phyloP scores from a whole-genome alignment of 768 basidiomycete genomes.

The Boletus insuetus region DNA sequence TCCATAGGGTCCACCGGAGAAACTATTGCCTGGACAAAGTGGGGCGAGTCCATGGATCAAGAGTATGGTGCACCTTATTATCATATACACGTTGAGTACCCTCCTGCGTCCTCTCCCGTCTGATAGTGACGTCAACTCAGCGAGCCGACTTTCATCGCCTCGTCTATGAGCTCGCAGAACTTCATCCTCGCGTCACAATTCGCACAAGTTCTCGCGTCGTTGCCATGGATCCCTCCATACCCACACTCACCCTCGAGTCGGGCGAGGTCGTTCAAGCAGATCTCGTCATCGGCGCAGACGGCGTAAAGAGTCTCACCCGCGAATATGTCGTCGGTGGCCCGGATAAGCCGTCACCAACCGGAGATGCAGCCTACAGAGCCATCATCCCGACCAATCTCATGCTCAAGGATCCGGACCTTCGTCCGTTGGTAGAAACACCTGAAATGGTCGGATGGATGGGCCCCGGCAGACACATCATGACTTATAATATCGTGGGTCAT shows the following conservation, averaged over 20 bases:
- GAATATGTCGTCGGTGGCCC: constrained; percentile 48
- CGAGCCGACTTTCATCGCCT: constrained; percentile 49
- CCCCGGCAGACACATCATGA: constrained; percentile 45
- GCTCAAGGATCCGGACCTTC: constrained; percentile 50
- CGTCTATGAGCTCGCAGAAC: constrained; percentile 35
- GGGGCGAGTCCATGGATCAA: constrained; percentile 33
- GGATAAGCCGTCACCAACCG: constrained; percentile 50
- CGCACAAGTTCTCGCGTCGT: constrained; percentile 37
- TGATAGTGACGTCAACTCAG: constrained; percentile 6
- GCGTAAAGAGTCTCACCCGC: constrained; percentile 50
- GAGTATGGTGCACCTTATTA: constrained; percentile 35
- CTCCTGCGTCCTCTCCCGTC: not conserved
- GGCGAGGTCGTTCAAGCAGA: constrained; percentile 44
- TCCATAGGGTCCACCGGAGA: constrained; percentile 32
- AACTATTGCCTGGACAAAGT: constrained; percentile 35
- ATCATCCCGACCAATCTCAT: constrained; percentile 45
- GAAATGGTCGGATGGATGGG: constrained; percentile 64
- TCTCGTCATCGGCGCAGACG: constrained; percentile 50
- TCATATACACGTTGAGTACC: constrained; percentile 32
- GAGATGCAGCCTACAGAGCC: constrained; percentile 62
- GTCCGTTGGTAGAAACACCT: constrained; percentile 45
- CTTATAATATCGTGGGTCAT: constrained; percentile 41
- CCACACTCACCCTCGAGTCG: constrained; percentile 38
- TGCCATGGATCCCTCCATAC: constrained; percentile 31
- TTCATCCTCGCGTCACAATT: constrained; percentile 35